Evolutionary conservation across 208 protist genomes (phyloP).

Genomic region (Phytomonas sp.): DNA sequence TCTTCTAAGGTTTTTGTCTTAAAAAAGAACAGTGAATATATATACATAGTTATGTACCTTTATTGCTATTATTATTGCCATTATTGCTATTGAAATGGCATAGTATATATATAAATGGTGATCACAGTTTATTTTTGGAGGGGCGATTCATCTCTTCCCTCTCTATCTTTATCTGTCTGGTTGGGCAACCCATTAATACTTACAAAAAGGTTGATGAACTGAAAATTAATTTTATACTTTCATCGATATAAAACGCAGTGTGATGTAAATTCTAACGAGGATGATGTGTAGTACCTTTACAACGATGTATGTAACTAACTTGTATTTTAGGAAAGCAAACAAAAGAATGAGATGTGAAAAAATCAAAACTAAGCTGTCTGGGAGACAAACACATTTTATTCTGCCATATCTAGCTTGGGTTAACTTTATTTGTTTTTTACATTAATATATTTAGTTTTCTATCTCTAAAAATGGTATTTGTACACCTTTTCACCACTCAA

Average conservation of each 20-base stretch:
- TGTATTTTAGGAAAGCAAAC: not conserved
- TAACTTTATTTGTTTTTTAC: not conserved
- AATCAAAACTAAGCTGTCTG: not conserved
- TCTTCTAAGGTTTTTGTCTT: not conserved
- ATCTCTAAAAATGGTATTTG: not conserved
- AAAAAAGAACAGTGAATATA: not conserved
- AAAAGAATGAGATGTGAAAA: not conserved
- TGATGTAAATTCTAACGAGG: not conserved
- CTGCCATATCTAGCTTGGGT: not conserved
- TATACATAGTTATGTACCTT: conserved; percentile 2
- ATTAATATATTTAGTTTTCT: not conserved
- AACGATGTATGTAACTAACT: not conserved
- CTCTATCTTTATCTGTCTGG: not conserved
- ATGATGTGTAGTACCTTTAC: not conserved
- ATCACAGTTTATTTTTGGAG: not conserved
- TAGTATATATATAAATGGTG: not conserved
- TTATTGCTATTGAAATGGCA: conserved; percentile 5
- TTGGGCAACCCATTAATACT: not conserved
- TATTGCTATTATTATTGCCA: conserved; percentile 17
- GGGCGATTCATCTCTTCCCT: not conserved
- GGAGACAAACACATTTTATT: not conserved
- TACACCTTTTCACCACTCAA: not conserved
- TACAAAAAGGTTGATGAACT: not conserved
- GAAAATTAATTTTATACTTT: not conserved
- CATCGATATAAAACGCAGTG: not conserved